These are phyloP conservation scores for Endogone sp. DNA, from an alignment of 192 early-diverging fungal genomes.

Conservation along the genomic window DNA sequence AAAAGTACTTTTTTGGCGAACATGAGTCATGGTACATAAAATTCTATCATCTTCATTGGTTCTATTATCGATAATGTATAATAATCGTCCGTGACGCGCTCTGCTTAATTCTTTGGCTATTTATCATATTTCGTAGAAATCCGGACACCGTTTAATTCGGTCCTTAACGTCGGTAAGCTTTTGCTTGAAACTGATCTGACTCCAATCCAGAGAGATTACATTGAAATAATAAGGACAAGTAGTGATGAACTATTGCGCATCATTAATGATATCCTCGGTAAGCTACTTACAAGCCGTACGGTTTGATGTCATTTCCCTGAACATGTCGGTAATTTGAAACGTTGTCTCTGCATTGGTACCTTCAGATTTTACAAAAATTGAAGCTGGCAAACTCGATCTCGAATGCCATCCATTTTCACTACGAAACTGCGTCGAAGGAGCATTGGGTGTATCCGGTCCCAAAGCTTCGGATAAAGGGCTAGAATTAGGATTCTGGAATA, in stretches of 20 bases:
- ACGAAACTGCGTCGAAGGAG: conserved; percentile 48
- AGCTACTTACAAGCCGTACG: not conserved
- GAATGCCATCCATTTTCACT: conserved; percentile 57
- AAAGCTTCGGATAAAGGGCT: conserved; percentile 61
- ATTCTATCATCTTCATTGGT: not conserved
- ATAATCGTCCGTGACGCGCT: too few relatives aligned
- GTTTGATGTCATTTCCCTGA: not conserved
- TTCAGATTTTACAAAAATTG: conserved; percentile 74
- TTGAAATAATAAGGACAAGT: conserved; percentile 39
- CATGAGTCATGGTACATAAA: conserved; percentile 57
- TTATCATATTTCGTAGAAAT: conserved; percentile 29
- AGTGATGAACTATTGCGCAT: conserved; percentile 38
- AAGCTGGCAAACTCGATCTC: conserved; percentile 69
- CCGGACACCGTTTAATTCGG: conserved; percentile 76
- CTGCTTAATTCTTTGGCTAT: not conserved
- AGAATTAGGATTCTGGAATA: conserved; percentile 48
- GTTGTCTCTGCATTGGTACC: too few relatives aligned
- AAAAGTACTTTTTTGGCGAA: conserved; percentile 65
- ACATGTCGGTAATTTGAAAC: too few relatives aligned
- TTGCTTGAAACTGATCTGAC: conserved; percentile 68
- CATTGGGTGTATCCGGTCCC: conserved; percentile 58
- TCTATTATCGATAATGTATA: too few relatives aligned
- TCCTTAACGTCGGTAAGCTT: conserved; percentile 65
- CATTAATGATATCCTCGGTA: conserved; percentile 38
- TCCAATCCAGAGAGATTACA: conserved; percentile 61